Conservation (phyloP, 305 asterid species). For the Solanum hybrid region DNA sequence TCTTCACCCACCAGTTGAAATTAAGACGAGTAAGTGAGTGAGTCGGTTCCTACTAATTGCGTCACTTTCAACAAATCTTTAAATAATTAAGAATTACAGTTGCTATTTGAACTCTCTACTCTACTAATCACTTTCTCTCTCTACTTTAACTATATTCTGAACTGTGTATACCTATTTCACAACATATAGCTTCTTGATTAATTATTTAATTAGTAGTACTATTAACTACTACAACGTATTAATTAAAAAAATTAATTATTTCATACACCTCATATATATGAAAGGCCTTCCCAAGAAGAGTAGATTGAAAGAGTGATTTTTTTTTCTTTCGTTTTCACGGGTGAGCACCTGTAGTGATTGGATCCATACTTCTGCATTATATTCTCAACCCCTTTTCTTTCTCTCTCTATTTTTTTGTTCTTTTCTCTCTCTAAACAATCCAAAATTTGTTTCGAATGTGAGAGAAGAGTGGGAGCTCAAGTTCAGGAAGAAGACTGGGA, state of each 20-base stretch:
- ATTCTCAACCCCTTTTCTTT: background rate
- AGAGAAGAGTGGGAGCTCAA: background rate
- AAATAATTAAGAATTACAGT: background rate
- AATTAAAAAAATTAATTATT: background rate
- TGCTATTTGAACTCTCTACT: background rate
- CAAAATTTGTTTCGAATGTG: background rate
- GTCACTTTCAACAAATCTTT: background rate
- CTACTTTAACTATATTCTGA: background rate
- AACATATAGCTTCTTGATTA: background rate
- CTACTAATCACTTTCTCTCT: background rate
- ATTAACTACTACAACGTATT: background rate
- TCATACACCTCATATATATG: background rate
- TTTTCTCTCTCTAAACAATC: conserved; percentile 11
- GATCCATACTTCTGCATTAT: conserved; percentile 27
- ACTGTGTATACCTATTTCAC: background rate
- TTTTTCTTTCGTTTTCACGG: background rate
- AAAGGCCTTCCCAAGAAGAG: background rate
- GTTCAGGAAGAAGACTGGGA: conserved; percentile 2
- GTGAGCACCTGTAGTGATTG: conserved; percentile 21
- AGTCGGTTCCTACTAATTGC: background rate
- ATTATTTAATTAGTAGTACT: background rate
- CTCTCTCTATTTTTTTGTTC: background rate
- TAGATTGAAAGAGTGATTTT: background rate
- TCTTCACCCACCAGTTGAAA: background rate
- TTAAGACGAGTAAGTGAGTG: background rate